Evolutionary conservation across 805 yeast species (phyloP), one percentile per base, ranked within the genome.

Genomic region (Saitoella complicata): DNA sequence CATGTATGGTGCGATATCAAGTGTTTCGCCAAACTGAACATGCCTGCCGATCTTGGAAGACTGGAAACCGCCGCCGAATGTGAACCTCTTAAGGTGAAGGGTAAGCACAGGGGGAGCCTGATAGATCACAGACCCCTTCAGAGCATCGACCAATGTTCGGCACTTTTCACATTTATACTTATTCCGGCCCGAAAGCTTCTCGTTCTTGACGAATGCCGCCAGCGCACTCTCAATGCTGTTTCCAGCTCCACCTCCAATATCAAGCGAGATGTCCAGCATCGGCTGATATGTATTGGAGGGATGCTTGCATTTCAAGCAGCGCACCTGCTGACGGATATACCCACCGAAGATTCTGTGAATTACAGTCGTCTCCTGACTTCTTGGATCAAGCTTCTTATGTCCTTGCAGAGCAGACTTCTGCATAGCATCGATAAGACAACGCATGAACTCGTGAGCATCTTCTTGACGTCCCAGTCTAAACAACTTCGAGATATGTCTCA

Each of bases 331-430:
- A 53, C 78, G 73, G 45, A 88, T 64, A 38, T 83, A 62, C 2
- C 98, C 98, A 33, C 96, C 98, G 64, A 91, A 91, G 21, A 91
- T 83, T 57, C 88, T 95, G 61, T 88, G 86, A 11, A 91, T 67
- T 34, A 88, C 77, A 45, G 93, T 80, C 51, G 78, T 71, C 40
- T 53, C 55, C 31, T 52, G 30, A 50, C 43, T 10, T 50, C 43
- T 32, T 49, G 53, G 21, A 44, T 46, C 36, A 46, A 44, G 13
- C 35, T 39, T 43, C 36, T 46, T 12, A 21, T 31, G 8, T 39
- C 29, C 29, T 41, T 34, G 43, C 38, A 32, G 38, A 39, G 31
- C 38, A 43, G 57, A 37, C 9, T 45, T 40, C 35, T 53, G 56
- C 38, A 54, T 37, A 8, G 50, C 47, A 39, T 54, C 57, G 7